Evolutionary conservation across 768 basidiomycete species (phyloP), one percentile per base, ranked within the genome.

Genomic region (Amanita polypyramis): DNA sequence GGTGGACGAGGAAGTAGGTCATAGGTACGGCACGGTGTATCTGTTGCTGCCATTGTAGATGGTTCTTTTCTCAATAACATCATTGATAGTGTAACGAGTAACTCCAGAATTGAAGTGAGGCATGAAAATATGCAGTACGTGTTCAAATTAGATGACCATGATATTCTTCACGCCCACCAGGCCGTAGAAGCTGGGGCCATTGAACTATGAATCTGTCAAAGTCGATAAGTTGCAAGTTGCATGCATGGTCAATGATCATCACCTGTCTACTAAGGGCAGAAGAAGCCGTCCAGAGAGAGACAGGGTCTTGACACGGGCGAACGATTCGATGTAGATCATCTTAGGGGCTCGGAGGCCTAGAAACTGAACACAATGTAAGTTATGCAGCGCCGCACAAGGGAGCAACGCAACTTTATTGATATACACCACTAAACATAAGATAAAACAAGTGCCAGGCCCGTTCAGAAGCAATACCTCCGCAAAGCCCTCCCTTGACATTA

Each of bases 371-470:
- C n/a, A 39, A 40, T 42, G 33, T 41, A 17, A 49, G 15, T 30
- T 19, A 14, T 15, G 11, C 12, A 19, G 32, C 4, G 34, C 10
- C 10, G 12, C 44, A 14, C 11, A 12, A 25, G 35, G 14, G 6
- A 21, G 20, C 30, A 43, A 48, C 67, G 78, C 55, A 60, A 88
- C 92, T 63, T 77, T 79, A 55, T 83, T 84, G 36, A 90, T 49
- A 58, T 79, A 82, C 11, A 80, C 74, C 0, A 85, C 80, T 12
- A 76, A 50, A 50, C 85, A 89, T 5, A 98, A 70, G 4, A 84
- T 68, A 29, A 94, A 79, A 60, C 90, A 94, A 5, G 95, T 97
- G 12, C 96, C 95, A 0, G 96, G 96, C 1, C 96, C 96, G 62
- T 98, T 98, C 23, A 98, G 64, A 43, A 99, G 66, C 42, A 99